A percentile compares a stretch with the other conserved stretches of the same genome.
These are phyloP conservation scores for Candida takata DNA, from an alignment of 805 yeast species.

Conservation along the genomic window DNA sequence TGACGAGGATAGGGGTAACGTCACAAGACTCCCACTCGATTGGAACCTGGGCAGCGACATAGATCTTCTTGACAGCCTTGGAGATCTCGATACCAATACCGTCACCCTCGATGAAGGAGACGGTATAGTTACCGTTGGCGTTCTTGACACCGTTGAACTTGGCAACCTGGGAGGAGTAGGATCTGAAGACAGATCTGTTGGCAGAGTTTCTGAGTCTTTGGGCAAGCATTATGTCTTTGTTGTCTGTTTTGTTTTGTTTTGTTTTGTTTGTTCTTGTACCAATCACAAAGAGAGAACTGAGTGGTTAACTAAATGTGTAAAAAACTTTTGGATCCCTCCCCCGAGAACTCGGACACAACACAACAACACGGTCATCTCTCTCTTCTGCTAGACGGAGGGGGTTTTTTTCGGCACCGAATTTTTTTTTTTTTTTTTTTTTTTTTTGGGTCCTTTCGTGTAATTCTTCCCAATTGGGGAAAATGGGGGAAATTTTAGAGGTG, in stretches of 20 bases:
- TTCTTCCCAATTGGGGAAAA: no score
- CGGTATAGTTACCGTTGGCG: slow-evolving; percentile 81
- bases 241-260: slow-evolving; percentile 1
- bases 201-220: slow-evolving; percentile 11
- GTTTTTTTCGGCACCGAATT: no score
- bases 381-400: no score
- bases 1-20: slow-evolving; percentile 85
- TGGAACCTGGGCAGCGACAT: slow-evolving; percentile 91
- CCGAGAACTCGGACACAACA: no score
- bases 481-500: no score
- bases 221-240: slow-evolving; percentile 10
- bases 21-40: slow-evolving; percentile 96
- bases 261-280: no score
- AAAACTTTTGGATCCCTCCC: no score
- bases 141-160: slow-evolving; percentile 60
- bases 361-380: no score
- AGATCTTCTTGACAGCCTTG: slow-evolving; percentile 86
- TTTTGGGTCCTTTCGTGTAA: no score
- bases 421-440: no score
- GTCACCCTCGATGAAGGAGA: slow-evolving; percentile 96
- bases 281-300: no score
- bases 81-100: slow-evolving; percentile 97
- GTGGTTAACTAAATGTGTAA: no score
- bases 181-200: slow-evolving; percentile 17
- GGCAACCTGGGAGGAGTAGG: slow-evolving; percentile 44